Evolutionary conservation across 768 basidiomycete genomes (phyloP).

Genomic region (Holtermanniella nyarrowii): DNA sequence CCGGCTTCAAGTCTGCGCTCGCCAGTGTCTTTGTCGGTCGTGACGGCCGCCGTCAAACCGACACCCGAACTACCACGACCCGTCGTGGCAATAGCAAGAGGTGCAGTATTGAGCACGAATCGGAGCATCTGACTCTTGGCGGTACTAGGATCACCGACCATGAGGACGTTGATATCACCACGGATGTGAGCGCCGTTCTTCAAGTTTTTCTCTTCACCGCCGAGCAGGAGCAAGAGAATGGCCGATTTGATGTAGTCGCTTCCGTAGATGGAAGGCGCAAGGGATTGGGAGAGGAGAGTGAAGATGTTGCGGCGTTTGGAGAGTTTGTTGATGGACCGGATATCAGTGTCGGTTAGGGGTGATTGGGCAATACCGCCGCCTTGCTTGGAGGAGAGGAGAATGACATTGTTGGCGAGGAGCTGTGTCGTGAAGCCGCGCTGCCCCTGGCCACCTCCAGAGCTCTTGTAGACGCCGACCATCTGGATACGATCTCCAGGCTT

Average conservation of each 20-base stretch:
- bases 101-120: conserved; percentile 90
- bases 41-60: conserved; percentile 96
- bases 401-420: conserved; percentile 88
- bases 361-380: conserved; percentile 92
- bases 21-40: conserved; percentile 86
- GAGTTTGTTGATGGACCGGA: conserved; percentile 89
- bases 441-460: conserved; percentile 77
- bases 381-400: conserved; percentile 83
- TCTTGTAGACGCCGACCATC: conserved; percentile 87
- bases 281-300: conserved; percentile 75
- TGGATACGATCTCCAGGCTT: conserved; percentile 98
- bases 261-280: conserved; percentile 95
- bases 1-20: conserved; percentile 95
- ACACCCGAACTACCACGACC: conserved; percentile 97
- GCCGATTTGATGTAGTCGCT: conserved; percentile 94
- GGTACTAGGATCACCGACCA: conserved; percentile 99
- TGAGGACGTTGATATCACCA: conserved; percentile 97
- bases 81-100: conserved; percentile 94
- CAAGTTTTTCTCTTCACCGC: conserved; percentile 95
- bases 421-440: conserved; percentile 92
- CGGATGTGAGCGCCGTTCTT: conserved; percentile 96
- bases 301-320: conserved; percentile 80
- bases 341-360: conserved; percentile 81
- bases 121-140: conserved; percentile 94
- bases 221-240: conserved; percentile 80